These are phyloP conservation scores for Anacardium occidentale DNA, from an alignment of 345 rosid genomes.

Conservation along the genomic window DNA sequence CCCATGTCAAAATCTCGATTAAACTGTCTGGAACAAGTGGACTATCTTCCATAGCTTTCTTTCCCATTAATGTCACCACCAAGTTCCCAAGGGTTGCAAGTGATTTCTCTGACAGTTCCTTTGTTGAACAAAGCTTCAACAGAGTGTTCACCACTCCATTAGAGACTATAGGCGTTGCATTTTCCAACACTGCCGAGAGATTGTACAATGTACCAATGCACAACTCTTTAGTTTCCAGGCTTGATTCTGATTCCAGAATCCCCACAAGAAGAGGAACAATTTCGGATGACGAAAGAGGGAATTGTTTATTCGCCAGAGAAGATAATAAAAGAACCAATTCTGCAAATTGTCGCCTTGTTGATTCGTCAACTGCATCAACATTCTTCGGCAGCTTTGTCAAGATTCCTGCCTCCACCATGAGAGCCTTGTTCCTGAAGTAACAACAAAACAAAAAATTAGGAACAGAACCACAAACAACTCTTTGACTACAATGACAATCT, in stretches of 20 bases:
- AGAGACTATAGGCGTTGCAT: constrained; percentile 51
- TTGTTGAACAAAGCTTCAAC: constrained; percentile 40
- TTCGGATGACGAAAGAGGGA: constrained; percentile 45
- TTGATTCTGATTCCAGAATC: constrained; percentile 48
- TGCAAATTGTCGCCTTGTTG: constrained; percentile 50
- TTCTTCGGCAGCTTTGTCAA: constrained; percentile 61
- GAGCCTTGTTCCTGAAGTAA: constrained; percentile 72
- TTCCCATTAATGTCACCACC: constrained; percentile 76
- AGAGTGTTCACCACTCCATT: constrained; percentile 54
- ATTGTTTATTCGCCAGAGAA: constrained; percentile 46
- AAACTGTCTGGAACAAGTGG: constrained; percentile 51
- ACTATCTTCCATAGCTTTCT: constrained; percentile 64
- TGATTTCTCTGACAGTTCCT: constrained; percentile 61
- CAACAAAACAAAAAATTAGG: not conserved
- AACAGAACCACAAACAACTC: not conserved
- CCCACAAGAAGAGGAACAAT: constrained; percentile 52
- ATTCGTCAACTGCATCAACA: constrained; percentile 42
- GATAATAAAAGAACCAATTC: constrained; percentile 65
- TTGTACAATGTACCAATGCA: constrained; percentile 59
- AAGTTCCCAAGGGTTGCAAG: constrained; percentile 73
- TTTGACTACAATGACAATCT: not conserved
- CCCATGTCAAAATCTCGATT: constrained; percentile 87
- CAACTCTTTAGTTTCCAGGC: constrained; percentile 46
- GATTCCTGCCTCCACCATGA: constrained; percentile 79
- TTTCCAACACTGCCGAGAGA: constrained; percentile 62